A percentile compares a stretch with the other conserved stretches of the same genome.
Conservation (phyloP, 306 rosid genomes). For the Malus fusca region DNA sequence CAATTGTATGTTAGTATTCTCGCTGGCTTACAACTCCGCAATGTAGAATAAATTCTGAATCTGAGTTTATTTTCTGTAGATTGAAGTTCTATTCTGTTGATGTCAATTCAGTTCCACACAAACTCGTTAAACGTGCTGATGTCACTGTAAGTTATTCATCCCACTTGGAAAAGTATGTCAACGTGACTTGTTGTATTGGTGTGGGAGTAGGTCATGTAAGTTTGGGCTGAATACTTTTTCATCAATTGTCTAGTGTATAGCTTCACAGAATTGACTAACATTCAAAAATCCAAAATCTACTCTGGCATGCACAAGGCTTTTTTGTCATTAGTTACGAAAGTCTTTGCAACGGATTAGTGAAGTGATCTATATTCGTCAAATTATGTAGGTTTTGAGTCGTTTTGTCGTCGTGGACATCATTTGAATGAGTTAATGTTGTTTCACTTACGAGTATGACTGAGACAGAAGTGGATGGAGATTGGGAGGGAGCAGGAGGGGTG, state of each 20-base stretch:
- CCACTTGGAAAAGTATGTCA: neutral
- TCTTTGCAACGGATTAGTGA: neutral
- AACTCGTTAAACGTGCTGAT: constrained; percentile 72
- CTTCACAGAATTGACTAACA: neutral
- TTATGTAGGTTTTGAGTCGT: neutral
- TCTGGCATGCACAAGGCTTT: neutral
- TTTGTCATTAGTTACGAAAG: neutral
- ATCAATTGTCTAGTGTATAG: neutral
- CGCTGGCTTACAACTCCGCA: constrained; percentile 5
- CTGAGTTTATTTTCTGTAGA: constrained; percentile 33
- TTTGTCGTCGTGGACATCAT: neutral
- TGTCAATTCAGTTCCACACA: constrained; percentile 69
- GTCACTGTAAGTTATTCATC: constrained; percentile 65
- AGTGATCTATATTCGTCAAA: neutral
- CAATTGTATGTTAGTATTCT: neutral
- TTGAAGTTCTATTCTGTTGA: constrained; percentile 65
- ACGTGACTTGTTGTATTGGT: neutral
- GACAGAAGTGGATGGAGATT: neutral
- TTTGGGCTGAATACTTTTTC: neutral
- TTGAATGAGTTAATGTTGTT: neutral
- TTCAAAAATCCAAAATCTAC: neutral
- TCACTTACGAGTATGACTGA: neutral
- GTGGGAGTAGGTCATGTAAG: neutral
- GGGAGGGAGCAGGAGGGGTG: neutral
- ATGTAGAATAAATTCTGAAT: neutral